Conservation (phyloP, 2,329 filamentous ascomycete genomes). For the Cryphonectria radicalis region DNA sequence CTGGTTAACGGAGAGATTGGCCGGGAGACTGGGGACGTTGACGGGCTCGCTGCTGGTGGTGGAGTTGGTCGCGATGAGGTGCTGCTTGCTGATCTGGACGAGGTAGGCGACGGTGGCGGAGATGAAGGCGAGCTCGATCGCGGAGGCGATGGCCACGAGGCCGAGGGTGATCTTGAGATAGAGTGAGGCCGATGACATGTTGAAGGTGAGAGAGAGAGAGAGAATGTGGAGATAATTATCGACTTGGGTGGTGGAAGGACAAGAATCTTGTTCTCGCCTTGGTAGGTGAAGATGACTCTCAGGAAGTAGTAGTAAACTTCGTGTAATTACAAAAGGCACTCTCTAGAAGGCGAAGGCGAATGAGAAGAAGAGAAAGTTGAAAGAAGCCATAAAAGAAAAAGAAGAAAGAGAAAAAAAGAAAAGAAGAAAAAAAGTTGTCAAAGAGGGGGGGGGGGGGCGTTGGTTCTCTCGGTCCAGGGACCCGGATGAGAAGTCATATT, state of each 20-base stretch:
- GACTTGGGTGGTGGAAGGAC: neutral
- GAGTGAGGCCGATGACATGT: constrained; percentile 27
- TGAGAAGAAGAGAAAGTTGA: neutral
- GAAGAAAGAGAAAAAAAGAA: too few relatives aligned
- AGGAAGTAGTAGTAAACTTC: neutral
- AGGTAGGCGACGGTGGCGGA: constrained; percentile 46
- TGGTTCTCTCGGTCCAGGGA: neutral
- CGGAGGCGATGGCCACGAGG: constrained; percentile 42
- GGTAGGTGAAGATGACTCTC: neutral
- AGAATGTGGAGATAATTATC: neutral
- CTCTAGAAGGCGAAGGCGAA: neutral
- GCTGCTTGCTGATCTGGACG: constrained; percentile 37
- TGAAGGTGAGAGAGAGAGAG: neutral
- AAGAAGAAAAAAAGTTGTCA: neutral
- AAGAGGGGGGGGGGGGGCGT: neutral
- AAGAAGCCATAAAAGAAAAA: neutral
- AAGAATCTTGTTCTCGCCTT: too few relatives aligned
- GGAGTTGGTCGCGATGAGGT: constrained; percentile 39
- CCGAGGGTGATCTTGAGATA: constrained; percentile 36
- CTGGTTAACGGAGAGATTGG: constrained; percentile 42
- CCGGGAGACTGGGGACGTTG: constrained; percentile 38
- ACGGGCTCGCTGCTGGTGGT: constrained; percentile 32
- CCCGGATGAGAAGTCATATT: neutral
- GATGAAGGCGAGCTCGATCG: constrained; percentile 45
- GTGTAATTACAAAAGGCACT: neutral